These are phyloP conservation scores for Globisporangium rhizosaccharum DNA, from an alignment of 352 stramenopile genomes.

Conservation along the genomic window DNA sequence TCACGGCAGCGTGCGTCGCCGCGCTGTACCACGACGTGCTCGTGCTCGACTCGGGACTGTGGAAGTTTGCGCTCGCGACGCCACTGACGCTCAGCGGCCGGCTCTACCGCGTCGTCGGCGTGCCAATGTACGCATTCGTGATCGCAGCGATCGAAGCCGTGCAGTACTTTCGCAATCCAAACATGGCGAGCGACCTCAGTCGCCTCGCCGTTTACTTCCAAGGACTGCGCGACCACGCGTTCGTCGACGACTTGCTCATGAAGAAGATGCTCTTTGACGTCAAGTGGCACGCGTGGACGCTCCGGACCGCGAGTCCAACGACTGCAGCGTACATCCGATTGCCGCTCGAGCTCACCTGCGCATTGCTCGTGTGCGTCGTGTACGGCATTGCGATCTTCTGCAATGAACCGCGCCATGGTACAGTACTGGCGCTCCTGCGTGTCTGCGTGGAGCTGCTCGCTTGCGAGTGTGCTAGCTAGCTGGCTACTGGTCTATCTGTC, in stretches of 20 bases:
- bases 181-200: slow-evolving; percentile 32
- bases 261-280: slow-evolving; percentile 26
- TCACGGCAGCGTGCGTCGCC: slow-evolving; percentile 26
- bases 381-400: slow-evolving; percentile 67
- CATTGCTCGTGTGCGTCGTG: slow-evolving; percentile 37
- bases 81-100: slow-evolving; percentile 52
- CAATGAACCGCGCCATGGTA: slow-evolving; percentile 66
- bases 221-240: slow-evolving; percentile 16
- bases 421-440: neutral
- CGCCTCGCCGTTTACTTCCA: slow-evolving; percentile 36
- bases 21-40: slow-evolving; percentile 41
- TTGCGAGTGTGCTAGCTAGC: neutral
- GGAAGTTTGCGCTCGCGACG: slow-evolving; percentile 62
- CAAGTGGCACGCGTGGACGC: slow-evolving; percentile 24
- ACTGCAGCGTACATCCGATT: slow-evolving; percentile 32
- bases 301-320: slow-evolving; percentile 20
- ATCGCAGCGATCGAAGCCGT: slow-evolving; percentile 50
- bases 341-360: slow-evolving; percentile 38
- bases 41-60: slow-evolving; percentile 26
- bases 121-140: slow-evolving; percentile 54
- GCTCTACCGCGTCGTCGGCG: slow-evolving; percentile 49
- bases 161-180: slow-evolving; percentile 39
- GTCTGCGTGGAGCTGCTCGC: neutral
- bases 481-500: neutral
- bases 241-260: slow-evolving; percentile 24